Conservation (phyloP, 106 monocot species). For the Ottelia alismoides region DNA sequence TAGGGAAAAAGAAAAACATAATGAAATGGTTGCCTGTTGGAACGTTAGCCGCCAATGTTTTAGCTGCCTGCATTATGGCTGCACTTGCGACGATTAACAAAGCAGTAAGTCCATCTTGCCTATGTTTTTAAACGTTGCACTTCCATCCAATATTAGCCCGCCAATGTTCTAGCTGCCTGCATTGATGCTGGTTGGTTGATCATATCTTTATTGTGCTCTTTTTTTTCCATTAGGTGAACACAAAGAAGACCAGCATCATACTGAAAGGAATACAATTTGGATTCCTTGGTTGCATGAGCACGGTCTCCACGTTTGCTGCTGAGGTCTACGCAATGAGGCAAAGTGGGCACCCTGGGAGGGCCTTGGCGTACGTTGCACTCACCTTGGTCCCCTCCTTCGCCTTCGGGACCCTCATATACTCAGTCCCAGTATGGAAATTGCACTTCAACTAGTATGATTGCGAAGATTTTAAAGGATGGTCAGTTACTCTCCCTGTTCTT, state of each 20-base stretch:
- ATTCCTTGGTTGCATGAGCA: conserved; percentile 86
- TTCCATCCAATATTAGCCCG: background rate
- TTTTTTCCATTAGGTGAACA: conserved; percentile 48
- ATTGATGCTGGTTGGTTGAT: background rate
- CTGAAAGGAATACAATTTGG: conserved; percentile 65
- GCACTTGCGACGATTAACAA: conserved; percentile 45
- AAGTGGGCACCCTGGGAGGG: conserved; percentile 44
- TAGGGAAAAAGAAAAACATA: conserved; percentile 37
- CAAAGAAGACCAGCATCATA: conserved; percentile 26
- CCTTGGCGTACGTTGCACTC: conserved; percentile 26
- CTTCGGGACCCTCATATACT: conserved; percentile 66
- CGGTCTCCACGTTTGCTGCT: conserved; percentile 82
- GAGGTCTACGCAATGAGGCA: conserved; percentile 80
- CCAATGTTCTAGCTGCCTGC: background rate
- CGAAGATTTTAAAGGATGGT: too few relatives aligned
- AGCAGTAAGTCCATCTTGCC: conserved; percentile 40
- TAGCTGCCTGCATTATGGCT: conserved; percentile 71
- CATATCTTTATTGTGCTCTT: background rate
- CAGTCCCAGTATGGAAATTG: conserved; percentile 69
- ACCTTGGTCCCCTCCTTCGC: conserved; percentile 62
- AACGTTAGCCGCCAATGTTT: conserved; percentile 62
- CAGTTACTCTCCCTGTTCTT: too few relatives aligned
- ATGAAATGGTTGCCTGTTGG: conserved; percentile 80
- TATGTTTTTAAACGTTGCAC: background rate
- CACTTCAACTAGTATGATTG: conserved; percentile 37